Conservation (phyloP, 192 early-diverging fungal genomes). For the Coemansia sp. region DNA sequence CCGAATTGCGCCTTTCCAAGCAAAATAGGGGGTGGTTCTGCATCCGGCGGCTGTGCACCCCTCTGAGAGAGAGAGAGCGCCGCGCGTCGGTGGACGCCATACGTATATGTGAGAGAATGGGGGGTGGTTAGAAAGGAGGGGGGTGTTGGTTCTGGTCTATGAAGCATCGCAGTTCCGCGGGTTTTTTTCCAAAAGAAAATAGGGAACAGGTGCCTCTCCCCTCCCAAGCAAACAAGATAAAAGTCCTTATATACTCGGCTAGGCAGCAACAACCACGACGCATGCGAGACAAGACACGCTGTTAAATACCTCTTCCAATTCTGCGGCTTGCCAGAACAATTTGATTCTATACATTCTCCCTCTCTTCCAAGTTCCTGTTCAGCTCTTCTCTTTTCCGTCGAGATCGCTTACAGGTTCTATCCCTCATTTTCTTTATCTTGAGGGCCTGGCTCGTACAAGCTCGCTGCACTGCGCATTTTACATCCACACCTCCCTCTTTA, state of each 20-base stretch:
- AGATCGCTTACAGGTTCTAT: slow-evolving; percentile 7
- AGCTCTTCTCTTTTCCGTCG: slow-evolving; percentile 1
- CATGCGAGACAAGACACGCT: slow-evolving; percentile 44
- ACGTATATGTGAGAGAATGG: background rate
- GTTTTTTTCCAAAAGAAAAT: slow-evolving; percentile 4
- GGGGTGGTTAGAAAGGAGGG: slow-evolving; percentile 5
- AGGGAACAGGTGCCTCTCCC: slow-evolving; percentile 6
- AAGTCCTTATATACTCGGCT: slow-evolving; percentile 15
- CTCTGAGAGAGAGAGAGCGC: background rate
- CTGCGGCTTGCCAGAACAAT: slow-evolving; percentile 54
- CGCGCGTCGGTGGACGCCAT: slow-evolving; percentile 3
- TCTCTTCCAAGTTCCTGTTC: slow-evolving; percentile 23
- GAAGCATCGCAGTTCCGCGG: background rate
- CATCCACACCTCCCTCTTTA: background rate
- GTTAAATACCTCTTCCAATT: slow-evolving; percentile 55
- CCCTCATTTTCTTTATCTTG: slow-evolving; percentile 12
- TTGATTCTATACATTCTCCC: slow-evolving; percentile 36
- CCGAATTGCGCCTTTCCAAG: background rate
- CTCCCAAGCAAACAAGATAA: slow-evolving; percentile 13
- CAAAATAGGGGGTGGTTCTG: slow-evolving; percentile 8
- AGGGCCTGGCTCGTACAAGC: background rate
- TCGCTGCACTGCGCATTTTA: slow-evolving; percentile 7
- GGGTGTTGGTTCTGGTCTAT: background rate
- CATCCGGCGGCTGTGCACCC: background rate
- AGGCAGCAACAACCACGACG: slow-evolving; percentile 33